These are phyloP conservation scores for Phytophthora crassamura DNA, from an alignment of 352 stramenopile genomes.

Conservation along the genomic window DNA sequence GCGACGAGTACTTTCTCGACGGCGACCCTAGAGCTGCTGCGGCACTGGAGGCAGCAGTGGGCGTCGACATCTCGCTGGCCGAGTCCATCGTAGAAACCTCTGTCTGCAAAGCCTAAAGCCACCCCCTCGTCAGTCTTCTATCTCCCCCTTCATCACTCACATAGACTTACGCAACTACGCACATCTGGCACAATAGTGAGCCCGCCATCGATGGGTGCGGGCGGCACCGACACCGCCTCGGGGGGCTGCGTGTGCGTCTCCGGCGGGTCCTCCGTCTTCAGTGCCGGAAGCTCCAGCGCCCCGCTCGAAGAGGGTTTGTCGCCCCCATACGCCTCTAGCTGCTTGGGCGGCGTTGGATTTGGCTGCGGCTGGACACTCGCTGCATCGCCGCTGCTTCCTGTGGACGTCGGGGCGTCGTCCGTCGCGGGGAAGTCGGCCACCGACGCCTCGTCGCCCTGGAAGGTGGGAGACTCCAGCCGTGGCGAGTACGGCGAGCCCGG, in stretches of 20 bases:
- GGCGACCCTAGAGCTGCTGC: slow-evolving; percentile 27
- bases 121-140: slow-evolving; percentile 6
- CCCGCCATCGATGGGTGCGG: slow-evolving; percentile 10
- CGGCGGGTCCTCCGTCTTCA: slow-evolving; percentile 21
- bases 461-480: slow-evolving; percentile 24
- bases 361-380: background rate
- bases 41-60: slow-evolving; percentile 6
- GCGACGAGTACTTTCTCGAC: slow-evolving; percentile 42
- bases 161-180: slow-evolving; percentile 12
- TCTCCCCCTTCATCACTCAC: background rate
- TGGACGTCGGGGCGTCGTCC: slow-evolving; percentile 19
- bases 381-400: slow-evolving; percentile 18
- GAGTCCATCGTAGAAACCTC: slow-evolving; percentile 19
- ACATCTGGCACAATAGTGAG: slow-evolving; percentile 15
- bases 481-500: slow-evolving; percentile 57
- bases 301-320: background rate
- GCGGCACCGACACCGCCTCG: slow-evolving; percentile 20
- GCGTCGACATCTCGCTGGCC: slow-evolving; percentile 14
- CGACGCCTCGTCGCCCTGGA: slow-evolving; percentile 31
- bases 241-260: slow-evolving; percentile 28
- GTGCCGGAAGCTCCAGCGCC: background rate
- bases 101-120: slow-evolving; percentile 13
- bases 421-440: slow-evolving; percentile 18
- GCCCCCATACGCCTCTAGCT: background rate
- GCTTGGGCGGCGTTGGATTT: background rate